Evolutionary conservation across 192 early-diverging fungal genomes (phyloP), one percentile per base, ranked within the genome.

Genomic region (Nowakowskiella sp.): DNA sequence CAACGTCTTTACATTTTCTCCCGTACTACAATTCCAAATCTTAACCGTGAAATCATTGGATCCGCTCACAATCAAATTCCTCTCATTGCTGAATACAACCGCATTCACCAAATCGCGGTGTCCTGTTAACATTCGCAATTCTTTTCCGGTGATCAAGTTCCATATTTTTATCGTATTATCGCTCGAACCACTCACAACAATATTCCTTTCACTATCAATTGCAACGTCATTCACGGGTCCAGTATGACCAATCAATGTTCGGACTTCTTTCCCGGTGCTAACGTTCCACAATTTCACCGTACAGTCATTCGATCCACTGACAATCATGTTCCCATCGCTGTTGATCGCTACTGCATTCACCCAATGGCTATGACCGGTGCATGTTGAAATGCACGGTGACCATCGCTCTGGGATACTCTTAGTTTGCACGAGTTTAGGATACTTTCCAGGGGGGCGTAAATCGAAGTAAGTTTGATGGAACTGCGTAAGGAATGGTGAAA

Each of bases 81-180:
- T 81, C 25, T 79, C 47, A 24, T 73, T 59, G 59, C 89, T 73
- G 62, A 92, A 58, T 58, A 93, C 85, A 5, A 99, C 74, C 10
- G 92, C 89, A 61, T 99, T 97, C 19, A 99, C 95, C 0, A 92
- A 88, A n/a, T 89, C 91, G 7, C 77, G 74, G 57, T 97, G 95
- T 16, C 90, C 91, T 13, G 65, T 45, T 49, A 97, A 55, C 0
- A 77, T 86, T 13, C 77, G 72, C 43, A 86, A 39, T 8, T 82
- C 69, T 34, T 65, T 57, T 3, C 84, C 87, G 0, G 73, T 72
- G 8, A 45, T 42, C 4, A 82, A 19, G 58, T 80, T 71, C 92
- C 95, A 99, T 10, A 95, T 73, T 54, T 85, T 85, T 39, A 98
- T 85, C 0, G 89, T 86, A 31, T 82, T 83, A 65, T 98, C 95